These are phyloP conservation scores for Lindgomyces ingoldianus DNA, from an alignment of 495 filamentous ascomycete species.

Conservation along the genomic window DNA sequence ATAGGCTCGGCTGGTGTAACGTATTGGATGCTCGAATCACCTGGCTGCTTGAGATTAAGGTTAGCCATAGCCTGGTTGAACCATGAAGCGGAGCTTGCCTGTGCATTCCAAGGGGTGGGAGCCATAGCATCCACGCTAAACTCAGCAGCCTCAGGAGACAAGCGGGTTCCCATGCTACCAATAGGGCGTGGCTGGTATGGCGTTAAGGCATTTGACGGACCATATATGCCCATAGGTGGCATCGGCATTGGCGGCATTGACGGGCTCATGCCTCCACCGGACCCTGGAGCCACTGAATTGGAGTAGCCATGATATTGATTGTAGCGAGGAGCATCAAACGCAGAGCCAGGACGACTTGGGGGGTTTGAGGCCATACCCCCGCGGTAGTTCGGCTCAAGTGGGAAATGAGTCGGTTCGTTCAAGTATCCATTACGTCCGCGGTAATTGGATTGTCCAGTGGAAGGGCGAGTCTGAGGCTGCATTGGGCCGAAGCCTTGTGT, in stretches of 20 bases:
- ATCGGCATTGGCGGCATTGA: constrained; percentile 24
- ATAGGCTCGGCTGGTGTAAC: constrained; percentile 87
- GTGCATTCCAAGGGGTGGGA: constrained; percentile 53
- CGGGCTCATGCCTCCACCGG: constrained; percentile 22
- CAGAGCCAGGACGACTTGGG: constrained; percentile 46
- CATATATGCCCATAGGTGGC: constrained; percentile 55
- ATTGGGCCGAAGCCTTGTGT: constrained; percentile 17
- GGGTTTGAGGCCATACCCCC: constrained; percentile 43
- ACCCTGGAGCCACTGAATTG: neutral
- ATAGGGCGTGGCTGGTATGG: constrained; percentile 70
- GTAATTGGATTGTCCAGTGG: constrained; percentile 33
- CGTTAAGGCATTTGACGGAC: constrained; percentile 59
- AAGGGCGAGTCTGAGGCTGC: constrained; percentile 21
- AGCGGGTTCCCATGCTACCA: constrained; percentile 74
- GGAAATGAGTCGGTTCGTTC: constrained; percentile 45
- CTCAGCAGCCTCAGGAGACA: constrained; percentile 83
- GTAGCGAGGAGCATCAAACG: constrained; percentile 36
- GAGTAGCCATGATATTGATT: constrained; percentile 31
- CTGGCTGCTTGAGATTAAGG: constrained; percentile 14
- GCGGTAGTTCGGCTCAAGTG: constrained; percentile 46
- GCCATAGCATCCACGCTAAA: constrained; percentile 58
- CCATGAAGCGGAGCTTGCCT: constrained; percentile 43
- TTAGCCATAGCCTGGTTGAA: constrained; percentile 23
- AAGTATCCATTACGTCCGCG: constrained; percentile 41
- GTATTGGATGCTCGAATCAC: constrained; percentile 53